phyloP scores from a whole-genome alignment of 2,329 filamentous ascomycete genomes.

The Cercospora nicotianae region DNA sequence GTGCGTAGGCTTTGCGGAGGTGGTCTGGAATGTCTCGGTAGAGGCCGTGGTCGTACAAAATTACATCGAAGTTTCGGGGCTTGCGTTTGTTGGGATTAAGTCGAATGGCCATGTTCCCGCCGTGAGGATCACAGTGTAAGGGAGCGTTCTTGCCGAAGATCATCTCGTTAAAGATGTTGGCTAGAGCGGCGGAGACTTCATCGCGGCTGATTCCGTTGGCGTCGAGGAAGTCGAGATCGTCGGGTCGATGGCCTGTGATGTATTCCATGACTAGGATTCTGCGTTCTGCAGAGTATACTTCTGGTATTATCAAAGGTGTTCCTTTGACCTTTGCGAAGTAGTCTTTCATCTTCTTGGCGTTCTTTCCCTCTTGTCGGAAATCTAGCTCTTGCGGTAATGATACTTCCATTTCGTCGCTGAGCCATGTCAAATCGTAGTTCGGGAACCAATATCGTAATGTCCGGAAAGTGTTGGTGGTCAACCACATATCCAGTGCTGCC shows the following conservation, averaged over 20 bases:
- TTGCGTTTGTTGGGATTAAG: conserved; percentile 63
- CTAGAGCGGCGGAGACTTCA: conserved; percentile 87
- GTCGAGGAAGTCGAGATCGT: conserved; percentile 87
- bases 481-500: conserved; percentile 79
- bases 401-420: conserved; percentile 87
- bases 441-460: conserved; percentile 92
- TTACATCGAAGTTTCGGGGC: conserved; percentile 81
- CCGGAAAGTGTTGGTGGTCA: conserved; percentile 86
- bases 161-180: conserved; percentile 98
- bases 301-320: conserved; percentile 82
- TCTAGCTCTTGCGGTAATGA: conserved; percentile 90
- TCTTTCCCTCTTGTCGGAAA: conserved; percentile 80
- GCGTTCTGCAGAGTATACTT: conserved; percentile 84
- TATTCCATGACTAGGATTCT: conserved; percentile 95
- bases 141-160: conserved; percentile 89
- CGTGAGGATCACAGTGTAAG: conserved; percentile 94
- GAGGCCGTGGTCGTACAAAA: conserved; percentile 94
- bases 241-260: conserved; percentile 79
- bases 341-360: conserved; percentile 74
- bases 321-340: conserved; percentile 75
- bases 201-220: conserved; percentile 85
- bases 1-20: conserved; percentile 83
- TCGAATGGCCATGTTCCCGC: conserved; percentile 90
- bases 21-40: conserved; percentile 86
- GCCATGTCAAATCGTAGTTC: conserved; percentile 95